Conservation (phyloP, 2,329 filamentous ascomycete genomes). For the Colletotrichum viniferum region DNA sequence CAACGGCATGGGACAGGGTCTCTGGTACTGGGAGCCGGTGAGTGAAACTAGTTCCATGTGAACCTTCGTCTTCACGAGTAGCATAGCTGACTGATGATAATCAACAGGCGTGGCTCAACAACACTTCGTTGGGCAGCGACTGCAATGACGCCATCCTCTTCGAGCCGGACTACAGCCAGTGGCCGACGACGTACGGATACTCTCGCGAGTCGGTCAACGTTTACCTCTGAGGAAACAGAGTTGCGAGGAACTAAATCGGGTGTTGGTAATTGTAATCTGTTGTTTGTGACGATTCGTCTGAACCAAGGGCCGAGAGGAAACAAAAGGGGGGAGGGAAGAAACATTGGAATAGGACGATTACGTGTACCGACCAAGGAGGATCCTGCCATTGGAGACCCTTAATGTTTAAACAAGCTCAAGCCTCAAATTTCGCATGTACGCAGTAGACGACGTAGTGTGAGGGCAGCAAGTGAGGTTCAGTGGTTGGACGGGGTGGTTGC, state of each 20-base stretch:
- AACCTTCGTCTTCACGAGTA: not conserved
- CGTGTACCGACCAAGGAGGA: not conserved
- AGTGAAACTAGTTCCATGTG: not conserved
- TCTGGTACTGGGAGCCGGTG: constrained; percentile 14
- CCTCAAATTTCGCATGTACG: not conserved
- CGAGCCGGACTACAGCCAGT: constrained; percentile 13
- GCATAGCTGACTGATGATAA: not conserved
- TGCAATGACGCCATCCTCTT: constrained; percentile 16
- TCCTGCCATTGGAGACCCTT: constrained; percentile 5
- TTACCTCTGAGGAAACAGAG: not conserved
- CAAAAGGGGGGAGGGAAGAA: not conserved
- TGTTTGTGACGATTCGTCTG: not conserved
- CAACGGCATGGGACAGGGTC: constrained; percentile 1
- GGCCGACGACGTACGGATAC: constrained; percentile 10
- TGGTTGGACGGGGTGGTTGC: not conserved
- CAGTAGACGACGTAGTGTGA: not conserved
- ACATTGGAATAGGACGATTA: not conserved
- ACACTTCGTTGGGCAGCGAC: constrained; percentile 13
- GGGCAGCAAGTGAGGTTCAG: not conserved
- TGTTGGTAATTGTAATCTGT: not conserved
- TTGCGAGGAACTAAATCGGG: not conserved
- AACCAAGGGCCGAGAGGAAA: not conserved
- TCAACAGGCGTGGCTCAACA: not conserved
- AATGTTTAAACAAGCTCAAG: not conserved
- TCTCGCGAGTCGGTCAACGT: constrained; percentile 8